Base-by-base conservation (phyloP, 2,329 filamentous ascomycete genomes). In the Pyrenochaeta sp. region DNA sequence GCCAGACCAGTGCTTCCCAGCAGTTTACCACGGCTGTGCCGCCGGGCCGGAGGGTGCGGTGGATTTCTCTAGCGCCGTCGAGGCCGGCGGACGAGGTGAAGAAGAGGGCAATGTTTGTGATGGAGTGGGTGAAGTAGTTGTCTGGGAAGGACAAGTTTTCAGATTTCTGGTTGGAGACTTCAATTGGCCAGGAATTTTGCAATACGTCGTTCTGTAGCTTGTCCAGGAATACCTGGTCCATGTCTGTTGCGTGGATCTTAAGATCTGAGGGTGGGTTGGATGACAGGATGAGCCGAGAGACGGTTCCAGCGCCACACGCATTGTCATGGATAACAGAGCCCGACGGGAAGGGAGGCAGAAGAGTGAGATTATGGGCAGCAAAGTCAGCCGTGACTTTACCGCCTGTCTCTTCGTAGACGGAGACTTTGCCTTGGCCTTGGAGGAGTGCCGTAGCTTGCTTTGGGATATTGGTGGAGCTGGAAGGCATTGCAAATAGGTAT, bases 101-200 rank as follows among this genome's bases (percentile, higher is more conserved):
- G 49, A 78, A 64, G 40, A 79, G 67, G 6, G 73, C 76, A 29
- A 79, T 72, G 58, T 76, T 78, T 4, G 73, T 79, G 47, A 79
- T 63, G 3, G 64, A 69, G 58, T 76, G 72, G 0, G 71, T 73
- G 61, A 79, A 79, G 20, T 59, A 63, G 3, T 64, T 58, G 47
- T 76, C 71, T 2, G 49, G 40, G 36, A 72, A 71, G 15, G 39
- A 45, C 1, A 69, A 39, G 1, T 36, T 32, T 15, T 72, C 63
- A 18, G 51, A 49, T 10, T 47, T 59, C 45, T 65, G 58, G 33
- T 63, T 67, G 2, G 59, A 49, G 14, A 67, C 53, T 6, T 53
- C 31, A 17, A 71, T 44, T 17, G 68, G 67, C 70, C 69, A 73
- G 49, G 18, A 18, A 36, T 71, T 52, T 15, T 50, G 29, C 1